Percentiles rank a stretch among this genome's conserved stretches.
phyloP scores from a whole-genome alignment of 371 early-diverging fungal genomes.

The Mortierella sp. region DNA sequence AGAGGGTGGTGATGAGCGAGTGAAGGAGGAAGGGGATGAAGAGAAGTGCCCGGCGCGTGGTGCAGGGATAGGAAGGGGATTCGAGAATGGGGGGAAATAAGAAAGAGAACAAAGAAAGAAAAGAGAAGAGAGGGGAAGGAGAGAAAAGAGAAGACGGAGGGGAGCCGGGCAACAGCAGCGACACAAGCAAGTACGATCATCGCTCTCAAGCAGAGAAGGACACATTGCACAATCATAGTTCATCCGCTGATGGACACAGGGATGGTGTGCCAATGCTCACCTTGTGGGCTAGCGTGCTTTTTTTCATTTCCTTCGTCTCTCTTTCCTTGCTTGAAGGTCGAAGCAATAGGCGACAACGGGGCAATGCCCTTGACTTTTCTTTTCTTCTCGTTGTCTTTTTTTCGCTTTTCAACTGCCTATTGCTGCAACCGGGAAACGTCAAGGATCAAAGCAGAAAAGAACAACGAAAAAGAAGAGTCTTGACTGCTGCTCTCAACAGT shows the following conservation, averaged over 20 bases:
- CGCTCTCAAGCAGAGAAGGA: too few relatives aligned
- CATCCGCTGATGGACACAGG: too few relatives aligned
- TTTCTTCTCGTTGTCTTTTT: too few relatives aligned
- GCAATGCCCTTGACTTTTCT: too few relatives aligned
- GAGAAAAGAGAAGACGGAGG: not conserved
- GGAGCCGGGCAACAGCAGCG: not conserved
- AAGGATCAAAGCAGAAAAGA: too few relatives aligned
- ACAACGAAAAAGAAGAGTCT: too few relatives aligned
- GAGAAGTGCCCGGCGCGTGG: not conserved
- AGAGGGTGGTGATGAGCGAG: not conserved
- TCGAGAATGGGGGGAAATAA: constrained; percentile 27
- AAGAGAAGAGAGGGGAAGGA: not conserved
- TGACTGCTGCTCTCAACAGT: not conserved
- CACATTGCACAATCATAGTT: too few relatives aligned
- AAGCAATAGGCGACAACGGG: not conserved
- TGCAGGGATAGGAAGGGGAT: constrained; percentile 43
- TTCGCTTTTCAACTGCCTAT: too few relatives aligned
- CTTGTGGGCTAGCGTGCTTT: not conserved
- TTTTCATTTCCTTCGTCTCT: not conserved
- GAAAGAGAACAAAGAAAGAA: not conserved
- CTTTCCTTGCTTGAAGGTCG: not conserved
- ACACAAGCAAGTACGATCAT: not conserved
- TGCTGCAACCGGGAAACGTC: too few relatives aligned
- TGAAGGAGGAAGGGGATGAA: not conserved
- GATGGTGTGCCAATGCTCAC: not conserved